These are phyloP conservation scores for Phaeodactylum tricornutum DNA, from an alignment of 108 stramenopile genomes.

Conservation along the genomic window DNA sequence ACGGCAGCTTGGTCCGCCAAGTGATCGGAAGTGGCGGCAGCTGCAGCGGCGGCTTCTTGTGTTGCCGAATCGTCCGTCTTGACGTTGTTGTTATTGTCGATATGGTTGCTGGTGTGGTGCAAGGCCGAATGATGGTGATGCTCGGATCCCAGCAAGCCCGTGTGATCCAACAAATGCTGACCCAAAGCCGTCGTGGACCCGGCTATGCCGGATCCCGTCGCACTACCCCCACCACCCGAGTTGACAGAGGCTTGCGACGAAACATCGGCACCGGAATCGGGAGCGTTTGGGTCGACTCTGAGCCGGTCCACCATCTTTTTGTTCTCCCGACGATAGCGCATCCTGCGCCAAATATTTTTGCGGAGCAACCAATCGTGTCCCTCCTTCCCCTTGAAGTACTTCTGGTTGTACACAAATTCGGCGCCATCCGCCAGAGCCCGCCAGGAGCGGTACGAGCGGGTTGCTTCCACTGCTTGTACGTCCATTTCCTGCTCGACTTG, in stretches of 20 bases:
- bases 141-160: not conserved
- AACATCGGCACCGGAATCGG: not conserved
- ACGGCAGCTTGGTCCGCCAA: slow-evolving; percentile 20
- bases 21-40: slow-evolving; percentile 4
- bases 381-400: slow-evolving; percentile 65
- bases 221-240: not conserved
- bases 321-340: slow-evolving; percentile 83
- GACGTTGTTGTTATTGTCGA: not conserved
- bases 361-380: slow-evolving; percentile 78
- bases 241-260: not conserved
- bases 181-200: not conserved
- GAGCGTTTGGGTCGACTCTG: not conserved
- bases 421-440: slow-evolving; percentile 36
- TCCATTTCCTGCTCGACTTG: slow-evolving; percentile 62
- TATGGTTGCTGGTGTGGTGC: not conserved
- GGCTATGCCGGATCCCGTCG: not conserved
- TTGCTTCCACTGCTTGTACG: slow-evolving; percentile 65
- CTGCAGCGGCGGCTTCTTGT: slow-evolving; percentile 2
- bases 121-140: not conserved
- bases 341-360: slow-evolving; percentile 87
- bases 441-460: slow-evolving; percentile 73
- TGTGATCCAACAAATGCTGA: not conserved
- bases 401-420: slow-evolving; percentile 79
- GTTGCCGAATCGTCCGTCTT: not conserved
- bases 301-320: slow-evolving; percentile 47